phyloP scores from a whole-genome alignment of 139 green algal species.

The Gonium pectorale region DNA sequence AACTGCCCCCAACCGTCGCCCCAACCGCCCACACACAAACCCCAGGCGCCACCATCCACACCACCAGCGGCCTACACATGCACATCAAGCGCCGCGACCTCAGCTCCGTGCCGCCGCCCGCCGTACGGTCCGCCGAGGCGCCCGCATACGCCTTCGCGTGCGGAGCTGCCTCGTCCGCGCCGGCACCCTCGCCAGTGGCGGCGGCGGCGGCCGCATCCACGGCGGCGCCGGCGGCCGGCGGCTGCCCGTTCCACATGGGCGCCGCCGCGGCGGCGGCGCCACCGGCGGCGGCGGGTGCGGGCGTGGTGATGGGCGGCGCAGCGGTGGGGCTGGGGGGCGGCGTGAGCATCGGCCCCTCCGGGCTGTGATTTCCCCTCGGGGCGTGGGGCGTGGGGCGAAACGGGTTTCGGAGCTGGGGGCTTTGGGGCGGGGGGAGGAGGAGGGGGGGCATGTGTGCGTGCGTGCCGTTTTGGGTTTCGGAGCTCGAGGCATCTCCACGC shows the following conservation, averaged over 20 bases:
- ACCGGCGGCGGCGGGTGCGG: background rate
- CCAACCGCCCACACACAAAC: too few relatives aligned
- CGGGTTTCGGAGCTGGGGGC: too few relatives aligned
- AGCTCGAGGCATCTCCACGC: too few relatives aligned
- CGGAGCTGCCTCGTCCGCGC: background rate
- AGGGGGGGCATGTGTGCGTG: too few relatives aligned
- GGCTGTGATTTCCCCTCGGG: too few relatives aligned
- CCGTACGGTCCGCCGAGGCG: background rate
- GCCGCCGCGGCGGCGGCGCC: background rate
- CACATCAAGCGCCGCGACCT: constrained; percentile 44
- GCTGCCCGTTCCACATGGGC: constrained; percentile 3
- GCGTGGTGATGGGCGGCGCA: background rate
- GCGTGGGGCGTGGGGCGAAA: too few relatives aligned
- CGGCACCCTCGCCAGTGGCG: background rate
- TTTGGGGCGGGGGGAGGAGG: too few relatives aligned
- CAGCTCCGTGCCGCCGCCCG: too few relatives aligned
- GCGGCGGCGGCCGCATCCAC: background rate
- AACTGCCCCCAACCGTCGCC: too few relatives aligned
- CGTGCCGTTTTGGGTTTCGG: too few relatives aligned
- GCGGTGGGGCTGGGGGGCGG: background rate
- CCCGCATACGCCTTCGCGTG: constrained; percentile 16
- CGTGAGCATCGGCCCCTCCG: background rate
- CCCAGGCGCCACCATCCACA: constrained; percentile 91
- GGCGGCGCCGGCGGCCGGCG: background rate
- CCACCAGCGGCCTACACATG: constrained; percentile 80